Base-by-base conservation (phyloP, 495 filamentous ascomycete genomes). In the Staphylotrichum longicolle region DNA sequence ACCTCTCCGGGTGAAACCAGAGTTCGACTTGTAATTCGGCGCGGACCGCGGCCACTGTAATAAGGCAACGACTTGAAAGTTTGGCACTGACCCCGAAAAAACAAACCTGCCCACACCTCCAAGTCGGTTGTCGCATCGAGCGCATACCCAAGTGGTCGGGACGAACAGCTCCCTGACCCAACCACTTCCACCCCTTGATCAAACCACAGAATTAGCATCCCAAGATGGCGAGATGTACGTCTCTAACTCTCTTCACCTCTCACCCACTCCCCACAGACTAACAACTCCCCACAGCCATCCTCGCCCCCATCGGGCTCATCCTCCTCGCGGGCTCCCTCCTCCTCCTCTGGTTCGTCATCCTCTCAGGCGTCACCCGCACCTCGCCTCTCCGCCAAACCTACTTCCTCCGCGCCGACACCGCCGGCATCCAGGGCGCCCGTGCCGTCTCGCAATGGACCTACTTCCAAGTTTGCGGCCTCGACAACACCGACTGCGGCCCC, bases 401-500 rank as follows among this genome's bases (percentile, higher is more conserved):
- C 77, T 95, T 96, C 81, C 84, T 96, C 37, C 82, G 88, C 69
- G 88, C 86, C 65, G 80, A 85, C 70, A 93, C 90, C 12, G 74
- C 77, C 49, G 83, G 78, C 67, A 91, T 95, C 68, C 77, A 86
- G 10, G 83, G 83, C 27, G 85, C 91, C 2, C 75, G 80, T 10
- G 39, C 82, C 40, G 63, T 83, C 7, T 86, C 90, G 7, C 85
- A 92, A 74, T 96, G 92, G 92, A 94, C 91, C 3, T 93, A 87
- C 76, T 93, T 92, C 83, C 85, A 86, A 66, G 72, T 93, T 58
- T 85, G 82, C 66, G 81, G 80, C 30, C 68, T 60, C 37, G 74
- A 66, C 66, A 83, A 85, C 64, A 35, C 34, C 12, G 71, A 82
- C 68, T 84, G 82, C 66, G 74, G 78, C 48, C 34, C 59, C 0